Evolutionary conservation across 139 green algal species (phyloP).

Genomic region (Dunaliella primolecta): DNA sequence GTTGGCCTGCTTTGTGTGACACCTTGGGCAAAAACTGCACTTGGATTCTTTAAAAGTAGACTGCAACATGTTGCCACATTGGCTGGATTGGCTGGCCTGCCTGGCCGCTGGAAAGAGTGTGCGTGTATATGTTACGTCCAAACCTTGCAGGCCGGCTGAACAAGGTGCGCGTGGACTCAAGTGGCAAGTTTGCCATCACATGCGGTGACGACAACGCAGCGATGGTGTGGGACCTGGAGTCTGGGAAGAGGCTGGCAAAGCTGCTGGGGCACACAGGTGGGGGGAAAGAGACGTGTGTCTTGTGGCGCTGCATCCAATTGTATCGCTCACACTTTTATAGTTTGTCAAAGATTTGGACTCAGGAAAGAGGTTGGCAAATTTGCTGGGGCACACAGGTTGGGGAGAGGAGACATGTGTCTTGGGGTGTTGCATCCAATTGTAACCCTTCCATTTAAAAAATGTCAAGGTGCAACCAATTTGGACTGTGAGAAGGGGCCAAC

Average conservation of each 20-base stretch:
- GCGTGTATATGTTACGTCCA: no score
- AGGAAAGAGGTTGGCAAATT: conserved; percentile 34
- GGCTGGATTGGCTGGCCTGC: no score
- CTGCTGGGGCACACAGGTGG: conserved; percentile 30
- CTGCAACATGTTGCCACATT: no score
- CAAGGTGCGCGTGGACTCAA: conserved; percentile 10
- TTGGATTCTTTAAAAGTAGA: no score
- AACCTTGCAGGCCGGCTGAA: conserved; percentile 26
- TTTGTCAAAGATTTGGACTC: conserved; percentile 37
- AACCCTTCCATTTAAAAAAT: no score
- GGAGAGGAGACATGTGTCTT: not conserved
- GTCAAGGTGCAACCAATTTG: no score
- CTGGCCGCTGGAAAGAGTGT: no score
- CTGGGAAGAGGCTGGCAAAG: conserved; percentile 32
- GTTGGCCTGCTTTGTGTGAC: no score
- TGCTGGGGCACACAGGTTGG: conserved; percentile 28
- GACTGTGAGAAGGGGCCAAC: conserved; percentile 27
- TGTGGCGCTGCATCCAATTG: no score
- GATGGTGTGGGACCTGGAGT: conserved; percentile 62
- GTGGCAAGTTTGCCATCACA: conserved; percentile 46
- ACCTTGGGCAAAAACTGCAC: no score
- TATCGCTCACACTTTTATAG: no score
- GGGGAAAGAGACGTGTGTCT: not conserved
- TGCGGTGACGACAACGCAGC: conserved; percentile 65
- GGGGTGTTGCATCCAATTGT: no score